These are phyloP conservation scores for Geotrichum macrosporum DNA, from an alignment of 1,139 yeast genomes.

Conservation along the genomic window DNA sequence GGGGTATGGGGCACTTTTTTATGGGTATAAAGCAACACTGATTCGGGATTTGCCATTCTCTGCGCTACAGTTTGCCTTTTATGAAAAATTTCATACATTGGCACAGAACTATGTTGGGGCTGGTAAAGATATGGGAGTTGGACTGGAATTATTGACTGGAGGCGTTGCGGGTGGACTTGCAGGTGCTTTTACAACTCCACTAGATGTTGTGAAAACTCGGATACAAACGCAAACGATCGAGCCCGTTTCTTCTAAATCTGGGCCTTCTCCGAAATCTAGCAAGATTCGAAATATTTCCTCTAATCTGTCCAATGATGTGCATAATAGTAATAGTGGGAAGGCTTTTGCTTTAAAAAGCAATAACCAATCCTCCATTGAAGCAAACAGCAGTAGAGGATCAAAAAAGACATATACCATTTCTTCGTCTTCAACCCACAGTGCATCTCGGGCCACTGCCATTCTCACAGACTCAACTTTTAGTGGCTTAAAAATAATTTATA, in stretches of 20 bases:
- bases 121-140: constrained; percentile 45
- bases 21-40: constrained; percentile 90
- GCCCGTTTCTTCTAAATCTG: constrained; percentile 15
- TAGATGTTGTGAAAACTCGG: constrained; percentile 91
- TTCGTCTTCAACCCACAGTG: constrained; percentile 25
- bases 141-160: constrained; percentile 75
- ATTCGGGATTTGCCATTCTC: constrained; percentile 91
- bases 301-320: constrained; percentile 11
- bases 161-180: constrained; percentile 97
- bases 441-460: constrained; percentile 37
- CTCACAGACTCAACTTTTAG: constrained; percentile 52
- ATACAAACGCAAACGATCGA: constrained; percentile 63
- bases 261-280: constrained; percentile 22
- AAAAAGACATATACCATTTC: constrained; percentile 22
- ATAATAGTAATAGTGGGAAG: constrained; percentile 21
- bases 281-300: too few relatives aligned
- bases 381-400: background rate
- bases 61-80: constrained; percentile 92
- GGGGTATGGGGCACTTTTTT: constrained; percentile 72
- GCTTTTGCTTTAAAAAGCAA: constrained; percentile 20
- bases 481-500: constrained; percentile 65
- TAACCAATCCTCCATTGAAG: constrained; percentile 1
- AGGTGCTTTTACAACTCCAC: constrained; percentile 75
- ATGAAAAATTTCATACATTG: constrained; percentile 59
- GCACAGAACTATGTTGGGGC: constrained; percentile 37